Evolutionary conservation across 345 rosid species (phyloP), one percentile per base, ranked within the genome.

Genomic region (Durio zibethinus): DNA sequence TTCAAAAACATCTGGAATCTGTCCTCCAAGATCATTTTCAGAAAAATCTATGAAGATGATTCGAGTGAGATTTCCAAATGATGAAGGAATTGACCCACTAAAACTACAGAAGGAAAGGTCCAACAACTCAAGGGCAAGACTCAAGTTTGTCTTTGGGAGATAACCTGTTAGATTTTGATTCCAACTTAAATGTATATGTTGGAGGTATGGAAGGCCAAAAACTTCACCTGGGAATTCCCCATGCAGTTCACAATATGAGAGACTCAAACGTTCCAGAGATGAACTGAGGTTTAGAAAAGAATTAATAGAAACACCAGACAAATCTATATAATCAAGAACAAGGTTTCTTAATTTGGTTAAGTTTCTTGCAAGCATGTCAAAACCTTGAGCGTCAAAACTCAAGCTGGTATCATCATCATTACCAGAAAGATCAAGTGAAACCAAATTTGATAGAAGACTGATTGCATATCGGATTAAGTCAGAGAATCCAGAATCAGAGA

Each of bases 361-460:
- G 63, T 84, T 81, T 2, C 21, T 50, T 15, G 20, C 43, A 7
- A 78, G 23, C 60, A 5, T 61, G 29, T 16, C 23, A 38, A 74
- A 33, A 56, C 43, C 16, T 42, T 3, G 12, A 2, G 40, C 9
- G 9, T 43, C 53, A 5, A 65, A 38, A 7, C 1, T 18, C 20
- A 14, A 14, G 23, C 20, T 8, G n/a, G n/a, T n/a, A n/a, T n/a
- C n/a, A 15, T 0, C 3, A 9, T 0, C 0, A 43, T 29, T 50
- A 2, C 1, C 2, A 2, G 74, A 79, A 38, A 82, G 60, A 42
- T 77, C 74, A 70, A 83, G 70, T 1, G 65, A 66, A 48, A 69
- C 38, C 16, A 83, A 25, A 0, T 73, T 50, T 25, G 76, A 59
- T 6, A 29, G 59, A 4, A 9, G 70, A 76, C 0, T 1, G 10